Percentiles rank a stretch among this genome's conserved stretches.
These are phyloP conservation scores for Fistulinella staudtii DNA, from an alignment of 1,284 basidiomycete genomes.

Conservation along the genomic window DNA sequence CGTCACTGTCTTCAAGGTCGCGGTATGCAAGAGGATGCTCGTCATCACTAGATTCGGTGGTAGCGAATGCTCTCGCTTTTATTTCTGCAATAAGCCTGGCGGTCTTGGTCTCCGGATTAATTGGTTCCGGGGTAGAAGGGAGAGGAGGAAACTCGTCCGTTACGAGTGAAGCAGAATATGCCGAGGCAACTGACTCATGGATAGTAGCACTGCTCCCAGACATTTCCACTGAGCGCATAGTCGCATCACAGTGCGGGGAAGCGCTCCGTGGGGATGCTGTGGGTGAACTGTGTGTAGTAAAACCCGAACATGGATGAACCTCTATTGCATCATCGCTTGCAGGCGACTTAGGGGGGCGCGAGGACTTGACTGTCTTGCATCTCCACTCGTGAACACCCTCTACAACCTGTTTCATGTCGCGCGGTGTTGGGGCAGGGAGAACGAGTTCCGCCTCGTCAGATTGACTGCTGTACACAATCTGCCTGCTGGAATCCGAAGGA, in stretches of 20 bases:
- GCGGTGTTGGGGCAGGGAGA: constrained; percentile 23
- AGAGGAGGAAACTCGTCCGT: constrained; percentile 22
- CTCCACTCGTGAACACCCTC: constrained; percentile 44
- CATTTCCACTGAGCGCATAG: too few relatives aligned
- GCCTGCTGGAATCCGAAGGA: constrained; percentile 28
- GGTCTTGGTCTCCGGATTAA: constrained; percentile 48
- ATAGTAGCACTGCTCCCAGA: too few relatives aligned
- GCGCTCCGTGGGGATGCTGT: background rate
- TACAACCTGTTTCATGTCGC: constrained; percentile 32
- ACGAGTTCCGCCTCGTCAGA: constrained; percentile 61
- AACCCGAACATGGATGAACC: constrained; percentile 18
- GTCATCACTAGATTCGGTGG: constrained; percentile 41
- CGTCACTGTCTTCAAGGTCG: constrained; percentile 49
- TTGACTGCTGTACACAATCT: constrained; percentile 61
- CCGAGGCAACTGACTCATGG: too few relatives aligned
- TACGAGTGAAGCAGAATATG: constrained; percentile 17
- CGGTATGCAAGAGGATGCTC: constrained; percentile 37
- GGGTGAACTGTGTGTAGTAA: constrained; percentile 6
- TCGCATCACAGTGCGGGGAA: too few relatives aligned
- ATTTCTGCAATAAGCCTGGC: constrained; percentile 59
- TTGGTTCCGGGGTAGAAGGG: constrained; percentile 39
- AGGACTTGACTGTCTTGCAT: constrained; percentile 22
- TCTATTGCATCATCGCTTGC: constrained; percentile 23
- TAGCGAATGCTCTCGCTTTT: constrained; percentile 49
- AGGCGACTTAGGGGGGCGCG: constrained; percentile 1